Base-by-base conservation (phyloP, 805 yeast genomes). In the Kluyveromyces aestuarii region DNA sequence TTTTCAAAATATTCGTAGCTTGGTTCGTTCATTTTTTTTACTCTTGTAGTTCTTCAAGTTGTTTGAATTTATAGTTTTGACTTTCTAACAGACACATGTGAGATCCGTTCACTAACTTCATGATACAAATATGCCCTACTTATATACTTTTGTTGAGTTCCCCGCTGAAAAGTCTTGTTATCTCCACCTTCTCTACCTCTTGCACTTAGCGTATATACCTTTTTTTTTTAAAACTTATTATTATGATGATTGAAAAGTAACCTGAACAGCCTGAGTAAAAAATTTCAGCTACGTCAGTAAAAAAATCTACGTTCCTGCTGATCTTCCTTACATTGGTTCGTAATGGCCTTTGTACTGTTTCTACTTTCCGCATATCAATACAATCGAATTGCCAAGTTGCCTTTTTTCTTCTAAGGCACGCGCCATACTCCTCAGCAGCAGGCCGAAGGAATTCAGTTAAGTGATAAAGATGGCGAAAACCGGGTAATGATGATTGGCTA, bases 1-100 rank as follows among this genome's bases (percentile, higher is more conserved):
- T 52, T 50, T 18, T 49, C 73, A 59, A 76, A 76, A 61, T 72
- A 80, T 52, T 80, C 78, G 72, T 73, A 84, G 42, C 68, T 54
- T 46, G 69, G 61, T 43, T 48, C 56, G 16, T 50, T 39, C 38
- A 45, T 38, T 40, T 37, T 37, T 21, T 37, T 37, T 21, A 21
- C 14, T 39, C 9, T 2, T 18, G 25, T 30, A 18, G n/a, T 33
- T 40, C 33, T 35, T 36, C 5, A 6, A 17, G 30, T 27, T 30
- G n/a, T 41, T 6, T 14, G 16, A n/a, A 3, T 39, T 17, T 39
- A 6, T 36, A 6, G 17, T 36, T 36, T 4, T 36, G 7, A 39
- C 41, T 39, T 16, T 21, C n/a, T n/a, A n/a, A n/a, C n/a, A n/a
- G n/a, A n/a, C n/a, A n/a, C n/a, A n/a, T n/a, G n/a, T n/a, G n/a